These are phyloP conservation scores for Pezicula radicicola DNA, from an alignment of 2,329 filamentous ascomycete species.

Conservation along the genomic window DNA sequence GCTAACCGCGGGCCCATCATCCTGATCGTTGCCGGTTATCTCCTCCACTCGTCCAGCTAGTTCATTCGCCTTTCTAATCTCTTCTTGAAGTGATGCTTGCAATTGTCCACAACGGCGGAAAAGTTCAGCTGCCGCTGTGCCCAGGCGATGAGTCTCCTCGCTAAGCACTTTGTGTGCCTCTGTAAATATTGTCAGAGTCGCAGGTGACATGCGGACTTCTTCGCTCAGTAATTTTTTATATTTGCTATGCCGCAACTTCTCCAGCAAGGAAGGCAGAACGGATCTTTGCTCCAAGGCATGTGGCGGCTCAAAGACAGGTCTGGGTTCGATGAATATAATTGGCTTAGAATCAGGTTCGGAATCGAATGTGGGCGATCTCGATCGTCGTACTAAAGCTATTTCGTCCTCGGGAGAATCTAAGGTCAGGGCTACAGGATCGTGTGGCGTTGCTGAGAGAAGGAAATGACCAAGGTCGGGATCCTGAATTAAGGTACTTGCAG, in stretches of 20 bases:
- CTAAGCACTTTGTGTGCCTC: conserved; percentile 70
- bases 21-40: conserved; percentile 58
- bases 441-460: conserved; percentile 55
- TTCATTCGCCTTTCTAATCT: conserved; percentile 64
- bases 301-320: conserved; percentile 63
- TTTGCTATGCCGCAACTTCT: conserved; percentile 54
- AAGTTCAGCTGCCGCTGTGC: conserved; percentile 67
- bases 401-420: conserved; percentile 57
- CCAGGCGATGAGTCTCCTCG: conserved; percentile 66
- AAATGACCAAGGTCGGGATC: conserved; percentile 65
- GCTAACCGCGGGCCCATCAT: conserved; percentile 43
- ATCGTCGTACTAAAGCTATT: conserved; percentile 41
- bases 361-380: conserved; percentile 40
- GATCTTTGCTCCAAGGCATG: conserved; percentile 57
- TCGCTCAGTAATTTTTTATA: conserved; percentile 62
- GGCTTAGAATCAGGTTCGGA: conserved; percentile 40
- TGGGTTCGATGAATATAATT: conserved; percentile 56
- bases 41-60: conserved; percentile 64
- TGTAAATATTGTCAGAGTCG: conserved; percentile 69
- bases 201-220: conserved; percentile 66
- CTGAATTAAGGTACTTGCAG: conserved; percentile 50
- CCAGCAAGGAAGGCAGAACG: conserved; percentile 52
- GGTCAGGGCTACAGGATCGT: conserved; percentile 54
- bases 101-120: conserved; percentile 69
- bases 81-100: conserved; percentile 63